Evolutionary conservation across 2,329 filamentous ascomycete species (phyloP).

Genomic region (Botrytis byssoidea): DNA sequence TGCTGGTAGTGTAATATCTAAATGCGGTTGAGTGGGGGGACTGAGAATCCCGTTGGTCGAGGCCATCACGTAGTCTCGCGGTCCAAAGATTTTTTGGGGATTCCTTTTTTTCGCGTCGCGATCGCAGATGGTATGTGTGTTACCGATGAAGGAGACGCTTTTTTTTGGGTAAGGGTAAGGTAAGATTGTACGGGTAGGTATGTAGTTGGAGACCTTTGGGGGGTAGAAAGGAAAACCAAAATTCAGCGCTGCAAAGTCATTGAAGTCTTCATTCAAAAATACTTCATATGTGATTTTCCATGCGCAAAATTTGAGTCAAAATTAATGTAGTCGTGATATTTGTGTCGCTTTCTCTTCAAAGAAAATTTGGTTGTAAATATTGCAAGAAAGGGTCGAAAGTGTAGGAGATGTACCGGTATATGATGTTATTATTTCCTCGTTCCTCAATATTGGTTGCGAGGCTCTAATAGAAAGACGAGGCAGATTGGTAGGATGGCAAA

Average conservation of each 20-base stretch:
- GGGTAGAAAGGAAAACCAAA: slow-evolving; percentile 12
- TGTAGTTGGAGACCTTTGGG: slow-evolving; percentile 5
- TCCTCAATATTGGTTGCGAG: slow-evolving; percentile 8
- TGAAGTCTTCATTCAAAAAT: slow-evolving; percentile 18
- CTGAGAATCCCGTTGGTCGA: slow-evolving; percentile 45
- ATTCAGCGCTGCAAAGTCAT: slow-evolving; percentile 14
- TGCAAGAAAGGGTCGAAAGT: slow-evolving; percentile 1
- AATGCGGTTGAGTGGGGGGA: slow-evolving; percentile 37
- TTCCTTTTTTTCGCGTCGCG: slow-evolving; percentile 28
- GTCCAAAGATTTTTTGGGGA: slow-evolving; percentile 16
- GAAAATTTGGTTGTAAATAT: background rate
- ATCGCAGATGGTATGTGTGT: slow-evolving; percentile 23
- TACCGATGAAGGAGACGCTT: slow-evolving; percentile 17
- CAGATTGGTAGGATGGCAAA: background rate
- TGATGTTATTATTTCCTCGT: slow-evolving; percentile 10
- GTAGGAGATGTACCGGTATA: background rate
- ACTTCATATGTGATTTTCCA: background rate
- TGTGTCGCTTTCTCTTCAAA: background rate
- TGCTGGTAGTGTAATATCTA: slow-evolving; percentile 40
- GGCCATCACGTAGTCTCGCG: slow-evolving; percentile 34
- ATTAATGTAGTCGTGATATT: background rate
- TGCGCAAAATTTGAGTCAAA: background rate
- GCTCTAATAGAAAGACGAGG: slow-evolving; percentile 2
- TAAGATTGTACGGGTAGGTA: background rate
- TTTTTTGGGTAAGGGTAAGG: slow-evolving; percentile 10